Evolutionary conservation across 306 rosid species (phyloP), one percentile per base, ranked within the genome.

Genomic region (Vigna reflexopilosa): DNA sequence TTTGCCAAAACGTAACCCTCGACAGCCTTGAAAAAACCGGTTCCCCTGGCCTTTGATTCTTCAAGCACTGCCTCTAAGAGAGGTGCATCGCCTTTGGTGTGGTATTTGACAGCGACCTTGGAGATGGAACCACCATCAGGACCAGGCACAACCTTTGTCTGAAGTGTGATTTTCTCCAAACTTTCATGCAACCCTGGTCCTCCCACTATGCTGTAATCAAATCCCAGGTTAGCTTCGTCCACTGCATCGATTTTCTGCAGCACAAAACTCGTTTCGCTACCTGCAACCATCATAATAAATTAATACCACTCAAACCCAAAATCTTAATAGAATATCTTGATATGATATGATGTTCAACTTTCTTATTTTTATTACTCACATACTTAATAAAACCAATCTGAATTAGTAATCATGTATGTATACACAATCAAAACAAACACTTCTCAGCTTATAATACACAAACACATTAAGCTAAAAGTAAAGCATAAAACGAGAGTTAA

Each of bases 81-180:
- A 0, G 3, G 55, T 3, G 72, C 63, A 52, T 82, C 82, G 5
- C 82, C 82, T 44, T 82, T 82, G 49, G 82, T 75, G 69, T 75
- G 20, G 65, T 55, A 79, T 24, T 44, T 50, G 42, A 75, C 67
- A 0, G 15, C 13, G 32, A 55, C 49, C 67, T 82, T 86, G 1
- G 28, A 57, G 2, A 79, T 24, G 47, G 84, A 79, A 9, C 89
- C 89, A 62, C 89, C 89, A 4, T 45, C 48, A 6, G 85, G 30
- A 2, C 80, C 78, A 26, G 73, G 1, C 7, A 71, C 67, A 0
- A 82, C 8, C 67, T 76, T 76, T 0, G 76, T 59, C 80, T 57
- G 45, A 12, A 79, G 66, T 20, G 63, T 0, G 15, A 82, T 42
- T 45, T 75, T 85, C 55, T 85, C 89, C 12, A 85, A 45, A 7